Percentiles rank a stretch among this genome's conserved stretches.
Conservation (phyloP, 345 rosid genomes). For the Citrus trifoliata region DNA sequence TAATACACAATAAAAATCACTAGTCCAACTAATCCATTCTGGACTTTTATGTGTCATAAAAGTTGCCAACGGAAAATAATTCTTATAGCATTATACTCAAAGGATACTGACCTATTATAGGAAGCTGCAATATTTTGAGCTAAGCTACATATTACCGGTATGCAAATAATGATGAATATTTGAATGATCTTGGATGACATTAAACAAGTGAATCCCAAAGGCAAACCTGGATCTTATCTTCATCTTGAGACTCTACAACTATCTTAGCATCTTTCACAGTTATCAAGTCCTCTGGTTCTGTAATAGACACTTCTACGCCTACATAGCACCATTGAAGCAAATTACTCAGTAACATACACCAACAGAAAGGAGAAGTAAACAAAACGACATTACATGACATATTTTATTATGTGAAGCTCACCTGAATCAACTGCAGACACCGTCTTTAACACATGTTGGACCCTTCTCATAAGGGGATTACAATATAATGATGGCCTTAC, state of each 20-base stretch:
- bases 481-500: conserved; percentile 16
- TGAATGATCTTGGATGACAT: neutral
- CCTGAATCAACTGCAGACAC: conserved; percentile 49
- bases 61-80: neutral
- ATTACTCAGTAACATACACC: neutral
- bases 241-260: conserved; percentile 42
- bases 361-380: neutral
- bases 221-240: conserved; percentile 49
- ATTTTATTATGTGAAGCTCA: conserved; percentile 5
- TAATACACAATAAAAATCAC: neutral
- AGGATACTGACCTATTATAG: neutral
- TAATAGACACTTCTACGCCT: conserved; percentile 52
- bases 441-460: conserved; percentile 22
- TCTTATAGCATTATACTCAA: neutral
- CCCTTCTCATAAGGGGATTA: neutral
- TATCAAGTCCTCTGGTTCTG: conserved; percentile 40
- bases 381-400: neutral
- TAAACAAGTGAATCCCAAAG: neutral
- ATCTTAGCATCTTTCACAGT: conserved; percentile 45
- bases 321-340: conserved; percentile 1
- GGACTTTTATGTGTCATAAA: neutral
- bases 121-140: neutral
- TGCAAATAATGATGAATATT: neutral
- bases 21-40: neutral
- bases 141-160: neutral